phyloP scores from a whole-genome alignment of 345 rosid species.

The Salix arbutifolia region DNA sequence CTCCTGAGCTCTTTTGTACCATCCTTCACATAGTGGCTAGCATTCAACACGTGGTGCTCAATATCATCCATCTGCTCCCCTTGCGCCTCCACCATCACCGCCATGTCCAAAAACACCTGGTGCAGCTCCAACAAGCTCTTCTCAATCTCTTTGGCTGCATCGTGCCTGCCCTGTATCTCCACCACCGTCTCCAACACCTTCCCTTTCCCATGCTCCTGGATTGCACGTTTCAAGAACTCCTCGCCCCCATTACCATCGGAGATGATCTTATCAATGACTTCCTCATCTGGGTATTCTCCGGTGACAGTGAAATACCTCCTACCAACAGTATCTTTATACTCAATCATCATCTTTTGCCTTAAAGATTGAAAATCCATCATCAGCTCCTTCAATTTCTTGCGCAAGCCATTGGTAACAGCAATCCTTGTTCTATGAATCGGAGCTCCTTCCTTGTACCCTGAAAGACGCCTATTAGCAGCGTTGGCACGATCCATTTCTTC shows the following conservation, averaged over 20 bases:
- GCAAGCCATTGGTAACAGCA: constrained; percentile 73
- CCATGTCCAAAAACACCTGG: constrained; percentile 91
- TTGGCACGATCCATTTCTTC: constrained; percentile 90
- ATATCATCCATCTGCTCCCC: constrained; percentile 96
- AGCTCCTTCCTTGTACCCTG: constrained; percentile 75
- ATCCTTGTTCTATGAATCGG: constrained; percentile 68
- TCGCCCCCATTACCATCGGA: constrained; percentile 65
- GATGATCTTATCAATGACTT: constrained; percentile 77
- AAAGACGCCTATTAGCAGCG: constrained; percentile 68
- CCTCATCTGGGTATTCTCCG: constrained; percentile 79
- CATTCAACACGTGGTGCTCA: constrained; percentile 83
- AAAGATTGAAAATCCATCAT: constrained; percentile 96
- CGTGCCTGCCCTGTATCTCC: constrained; percentile 90
- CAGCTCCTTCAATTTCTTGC: constrained; percentile 77
- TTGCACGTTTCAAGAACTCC: constrained; percentile 60
- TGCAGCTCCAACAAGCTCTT: constrained; percentile 89
- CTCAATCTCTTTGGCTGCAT: constrained; percentile 87
- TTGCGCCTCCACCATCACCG: constrained; percentile 88
- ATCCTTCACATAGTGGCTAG: constrained; percentile 70
- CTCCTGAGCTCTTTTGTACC: constrained; percentile 67
- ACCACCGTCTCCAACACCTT: constrained; percentile 83
- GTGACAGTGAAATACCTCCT: constrained; percentile 91
- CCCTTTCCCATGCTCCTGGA: constrained; percentile 93
- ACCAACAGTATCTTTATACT: constrained; percentile 82
- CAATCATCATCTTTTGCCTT: constrained; percentile 87